Base-by-base conservation (phyloP, 192 early-diverging fungal genomes). In the Lunasporangiospora selenospora region DNA sequence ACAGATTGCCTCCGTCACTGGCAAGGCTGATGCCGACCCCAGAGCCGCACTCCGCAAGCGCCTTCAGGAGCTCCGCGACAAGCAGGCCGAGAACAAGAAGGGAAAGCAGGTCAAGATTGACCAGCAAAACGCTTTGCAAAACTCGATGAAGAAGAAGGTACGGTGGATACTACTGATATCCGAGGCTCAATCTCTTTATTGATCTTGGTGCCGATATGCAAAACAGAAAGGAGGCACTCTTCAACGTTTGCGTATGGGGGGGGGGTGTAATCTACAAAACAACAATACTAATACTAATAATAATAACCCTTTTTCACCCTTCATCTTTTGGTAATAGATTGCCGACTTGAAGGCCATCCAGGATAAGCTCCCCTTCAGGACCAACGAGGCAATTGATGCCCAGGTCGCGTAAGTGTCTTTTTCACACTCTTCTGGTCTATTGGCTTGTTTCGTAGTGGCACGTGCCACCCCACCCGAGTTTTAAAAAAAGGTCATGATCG, bases 121-220 rank as follows among this genome's bases (percentile, higher is more conserved):
- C 73, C 78, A 86, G 59, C 75, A 92, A 54, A 92, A 84, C 50
- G 58, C 78, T 43, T 80, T 95, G 23, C 86, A 90, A 54, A 85
- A 88, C 18, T 85, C 84, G 33, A 81, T 95, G 64, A 84, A 86
- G 77, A 94, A 93, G 81, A 95, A 92, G 85, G 90, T 90, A 64
- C 26, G 40, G n/a, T n/a, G n/a, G n/a, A n/a, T n/a, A n/a, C n/a
- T n/a, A n/a, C n/a, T n/a, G n/a, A n/a, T n/a, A n/a, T n/a, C n/a
- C n/a, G n/a, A n/a, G n/a, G n/a, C n/a, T n/a, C n/a, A n/a, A n/a
- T n/a, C n/a, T n/a, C n/a, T 48, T 48, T 24, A 16, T 24, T 16
- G 47, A 19, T 18, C 47, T 48, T 18, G 9, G 29, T 27, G 12
- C 51, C 10, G 19, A 12, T 19, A 27, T 6, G 67, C 39, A 26